Evolutionary conservation across 2,329 filamentous ascomycete genomes (phyloP).

Genomic region (Alternaria viburni): DNA sequence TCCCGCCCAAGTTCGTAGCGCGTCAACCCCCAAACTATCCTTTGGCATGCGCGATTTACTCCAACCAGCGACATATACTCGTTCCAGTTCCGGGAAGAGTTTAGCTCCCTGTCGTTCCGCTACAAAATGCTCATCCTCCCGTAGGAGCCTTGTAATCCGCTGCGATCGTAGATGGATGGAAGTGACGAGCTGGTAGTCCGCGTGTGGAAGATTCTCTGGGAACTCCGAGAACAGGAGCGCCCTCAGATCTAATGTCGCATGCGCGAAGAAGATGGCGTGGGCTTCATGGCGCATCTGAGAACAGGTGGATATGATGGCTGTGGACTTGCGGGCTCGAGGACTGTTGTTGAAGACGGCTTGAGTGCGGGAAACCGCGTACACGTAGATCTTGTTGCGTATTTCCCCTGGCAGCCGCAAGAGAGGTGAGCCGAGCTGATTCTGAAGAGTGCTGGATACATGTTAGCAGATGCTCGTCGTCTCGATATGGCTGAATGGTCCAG

Average conservation of each 20-base stretch:
- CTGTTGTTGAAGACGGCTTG: background rate
- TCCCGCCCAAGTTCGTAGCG: background rate
- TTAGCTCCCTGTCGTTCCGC: background rate
- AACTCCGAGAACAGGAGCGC: background rate
- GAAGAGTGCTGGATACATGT: background rate
- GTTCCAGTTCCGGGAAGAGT: background rate
- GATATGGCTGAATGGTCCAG: background rate
- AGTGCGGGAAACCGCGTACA: background rate
- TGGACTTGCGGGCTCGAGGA: background rate
- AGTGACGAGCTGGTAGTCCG: background rate
- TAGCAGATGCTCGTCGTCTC: background rate
- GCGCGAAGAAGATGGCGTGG: background rate
- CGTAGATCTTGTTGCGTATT: background rate
- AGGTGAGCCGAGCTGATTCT: background rate
- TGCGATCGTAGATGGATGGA: background rate
- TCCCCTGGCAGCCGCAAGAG: background rate
- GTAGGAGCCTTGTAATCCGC: background rate
- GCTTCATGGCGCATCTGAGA: background rate
- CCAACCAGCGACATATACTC: background rate
- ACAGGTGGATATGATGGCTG: background rate
- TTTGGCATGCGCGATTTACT: background rate
- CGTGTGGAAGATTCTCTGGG: background rate
- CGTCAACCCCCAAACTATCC: background rate
- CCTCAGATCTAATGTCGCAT: background rate
- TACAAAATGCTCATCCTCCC: background rate